Evolutionary conservation across 805 yeast species (phyloP).

Genomic region (Pichia membranifaciens): DNA sequence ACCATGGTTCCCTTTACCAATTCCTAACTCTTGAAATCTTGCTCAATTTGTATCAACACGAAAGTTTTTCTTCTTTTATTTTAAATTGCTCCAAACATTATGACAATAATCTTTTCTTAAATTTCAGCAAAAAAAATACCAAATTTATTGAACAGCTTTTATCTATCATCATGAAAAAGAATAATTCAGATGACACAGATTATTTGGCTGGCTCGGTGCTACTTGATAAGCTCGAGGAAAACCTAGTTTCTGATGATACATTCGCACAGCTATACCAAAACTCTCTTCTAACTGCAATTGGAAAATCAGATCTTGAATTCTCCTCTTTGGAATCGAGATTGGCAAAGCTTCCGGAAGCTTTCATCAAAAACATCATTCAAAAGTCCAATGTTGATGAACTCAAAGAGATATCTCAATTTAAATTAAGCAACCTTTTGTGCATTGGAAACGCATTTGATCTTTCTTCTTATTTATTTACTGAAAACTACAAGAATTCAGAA

Average conservation of each 20-base stretch:
- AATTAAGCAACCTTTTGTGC: constrained; percentile 16
- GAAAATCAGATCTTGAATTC: background rate
- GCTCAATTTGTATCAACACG: constrained; percentile 27
- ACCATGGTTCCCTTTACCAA: constrained; percentile 20
- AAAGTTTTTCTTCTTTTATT: constrained; percentile 18
- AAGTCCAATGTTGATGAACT: constrained; percentile 4
- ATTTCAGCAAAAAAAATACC: constrained; percentile 13
- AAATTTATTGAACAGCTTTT: constrained; percentile 19
- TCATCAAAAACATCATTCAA: background rate
- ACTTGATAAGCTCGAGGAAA: constrained; percentile 20
- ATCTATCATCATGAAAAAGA: background rate
- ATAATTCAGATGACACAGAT: background rate
- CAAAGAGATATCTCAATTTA: background rate
- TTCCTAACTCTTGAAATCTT: constrained; percentile 34
- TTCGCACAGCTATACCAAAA: constrained; percentile 15
- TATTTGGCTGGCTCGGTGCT: constrained; percentile 7
- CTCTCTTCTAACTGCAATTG: constrained; percentile 11
- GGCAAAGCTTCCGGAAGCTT: background rate
- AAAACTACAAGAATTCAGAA: background rate
- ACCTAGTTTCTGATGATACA: constrained; percentile 9
- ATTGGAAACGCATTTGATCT: constrained; percentile 23
- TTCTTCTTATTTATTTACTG: constrained; percentile 16
- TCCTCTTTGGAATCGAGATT: constrained; percentile 8
- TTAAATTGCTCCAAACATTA: constrained; percentile 21
- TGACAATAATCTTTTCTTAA: constrained; percentile 17